Conservation (phyloP, 1,284 basidiomycete genomes). For the Apiotrichum gracile region DNA sequence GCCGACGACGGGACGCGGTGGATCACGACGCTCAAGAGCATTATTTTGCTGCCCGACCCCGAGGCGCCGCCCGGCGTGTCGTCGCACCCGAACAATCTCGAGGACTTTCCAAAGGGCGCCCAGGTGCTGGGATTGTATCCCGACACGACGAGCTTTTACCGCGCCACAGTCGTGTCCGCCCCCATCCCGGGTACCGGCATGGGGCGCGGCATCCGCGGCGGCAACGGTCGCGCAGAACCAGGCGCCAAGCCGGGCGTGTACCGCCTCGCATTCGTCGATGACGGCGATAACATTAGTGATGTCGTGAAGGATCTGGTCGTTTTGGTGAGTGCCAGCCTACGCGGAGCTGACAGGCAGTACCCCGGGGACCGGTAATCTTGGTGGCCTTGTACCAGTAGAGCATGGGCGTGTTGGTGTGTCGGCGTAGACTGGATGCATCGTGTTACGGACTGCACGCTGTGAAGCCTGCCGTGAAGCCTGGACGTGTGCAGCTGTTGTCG, state of each 20-base stretch:
- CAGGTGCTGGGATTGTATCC: constrained; percentile 51
- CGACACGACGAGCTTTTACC: constrained; percentile 52
- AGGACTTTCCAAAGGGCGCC: constrained; percentile 42
- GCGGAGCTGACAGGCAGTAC: neutral
- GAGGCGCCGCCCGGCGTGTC: constrained; percentile 29
- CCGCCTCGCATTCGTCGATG: constrained; percentile 43
- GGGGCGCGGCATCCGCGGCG: constrained; percentile 21
- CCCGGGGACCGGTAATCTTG: neutral
- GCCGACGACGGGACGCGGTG: constrained; percentile 41
- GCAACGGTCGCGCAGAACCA: constrained; percentile 17
- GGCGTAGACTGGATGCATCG: too few relatives aligned
- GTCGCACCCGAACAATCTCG: constrained; percentile 44
- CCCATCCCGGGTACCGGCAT: constrained; percentile 32
- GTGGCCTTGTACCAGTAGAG: neutral
- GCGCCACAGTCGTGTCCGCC: constrained; percentile 43
- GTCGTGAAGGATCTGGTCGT: constrained; percentile 39
- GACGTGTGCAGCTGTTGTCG: too few relatives aligned
- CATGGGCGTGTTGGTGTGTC: too few relatives aligned
- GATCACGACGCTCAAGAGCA: constrained; percentile 47
- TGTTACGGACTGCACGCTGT: too few relatives aligned
- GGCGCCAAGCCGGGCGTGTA: constrained; percentile 34
- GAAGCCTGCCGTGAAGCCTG: too few relatives aligned
- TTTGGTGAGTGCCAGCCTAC: constrained; percentile 27
- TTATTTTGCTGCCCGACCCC: constrained; percentile 50
- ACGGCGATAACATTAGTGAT: constrained; percentile 36